Evolutionary conservation across 352 stramenopile species (phyloP), one percentile per base, ranked within the genome.

Genomic region (Pythium angustatum): DNA sequence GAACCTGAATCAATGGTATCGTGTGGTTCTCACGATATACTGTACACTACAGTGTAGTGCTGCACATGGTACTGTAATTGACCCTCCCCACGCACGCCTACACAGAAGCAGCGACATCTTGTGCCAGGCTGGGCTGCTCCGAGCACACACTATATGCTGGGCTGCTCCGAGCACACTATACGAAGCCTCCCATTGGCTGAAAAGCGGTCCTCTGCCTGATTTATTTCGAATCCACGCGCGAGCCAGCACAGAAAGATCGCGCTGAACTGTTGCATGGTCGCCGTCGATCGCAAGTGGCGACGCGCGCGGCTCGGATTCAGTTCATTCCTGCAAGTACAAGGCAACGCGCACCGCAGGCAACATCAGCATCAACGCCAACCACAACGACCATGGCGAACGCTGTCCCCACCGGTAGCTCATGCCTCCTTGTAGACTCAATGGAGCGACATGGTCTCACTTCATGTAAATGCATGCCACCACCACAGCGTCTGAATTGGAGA

Each of bases 401-500:
- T 33, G 67, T 72, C n/a, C 80, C 78, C 34, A 81, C 80, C 22
- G 68, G 82, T 91, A 70, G 33, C 21, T 27, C 49, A 22, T 47
- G 43, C 21, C n/a, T 43, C 21, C 21, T 26, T n/a, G n/a, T n/a
- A n/a, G n/a, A n/a, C n/a, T n/a, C n/a, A n/a, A n/a, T n/a, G n/a
- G n/a, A n/a, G n/a, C n/a, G n/a, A n/a, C n/a, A n/a, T n/a, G n/a
- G n/a, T n/a, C n/a, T n/a, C n/a, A n/a, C n/a, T n/a, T n/a, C n/a
- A n/a, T n/a, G n/a, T n/a, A n/a, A n/a, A n/a, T n/a, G n/a, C n/a
- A n/a, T n/a, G n/a, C n/a, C n/a, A n/a, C n/a, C n/a, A n/a, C 66
- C 38, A 33, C 74, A 96, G 70, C 64, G 73, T 57, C 76, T 69
- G 73, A 88, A 48, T 58, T 78, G 11, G 53, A 70, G 40, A 62